Evolutionary conservation across 306 rosid genomes (phyloP), one percentile per base, ranked within the genome.

Genomic region (Comarum palustre): DNA sequence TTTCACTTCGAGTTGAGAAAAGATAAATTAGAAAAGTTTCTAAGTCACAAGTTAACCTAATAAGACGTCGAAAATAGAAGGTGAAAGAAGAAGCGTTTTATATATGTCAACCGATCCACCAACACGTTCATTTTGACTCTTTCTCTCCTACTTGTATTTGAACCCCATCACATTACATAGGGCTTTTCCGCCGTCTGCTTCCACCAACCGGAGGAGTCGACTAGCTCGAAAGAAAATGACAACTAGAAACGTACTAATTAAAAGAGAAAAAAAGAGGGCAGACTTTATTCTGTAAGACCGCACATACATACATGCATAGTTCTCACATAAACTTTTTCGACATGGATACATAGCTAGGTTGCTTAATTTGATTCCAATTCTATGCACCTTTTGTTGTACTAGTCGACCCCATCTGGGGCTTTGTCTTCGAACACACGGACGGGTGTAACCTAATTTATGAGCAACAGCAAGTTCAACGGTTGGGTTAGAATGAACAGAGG

Each of bases 401-500:
- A 55, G 32, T 66, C 36, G 19, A 66, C 54, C 70, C 70, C 69
- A 64, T 46, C 36, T 24, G 70, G 31, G 7, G n/a, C 16, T 55
- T 32, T 17, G 69, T 32, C 50, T 65, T 55, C 32, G 32, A 24
- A 1, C 38, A 66, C 57, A 45, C 72, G 72, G 42, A 68, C 72
- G 58, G 72, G 58, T 68, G 47, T 4, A 39, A 39, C 11, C 43
- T 39, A 1, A 36, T n/a, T n/a, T n/a, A n/a, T n/a, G n/a, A n/a
- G n/a, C n/a, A n/a, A n/a, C n/a, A n/a, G n/a, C n/a, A n/a, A n/a
- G n/a, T n/a, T n/a, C n/a, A n/a, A n/a, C n/a, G n/a, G n/a, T n/a
- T n/a, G n/a, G n/a, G n/a, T n/a, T n/a, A n/a, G n/a, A n/a, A n/a
- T n/a, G n/a, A n/a, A n/a, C n/a, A n/a, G n/a, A n/a, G n/a, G n/a